Percentiles rank a stretch among this genome's conserved stretches.
Evolutionary conservation across 768 basidiomycete species (phyloP).

Genomic region (Collybiopsis confluens): DNA sequence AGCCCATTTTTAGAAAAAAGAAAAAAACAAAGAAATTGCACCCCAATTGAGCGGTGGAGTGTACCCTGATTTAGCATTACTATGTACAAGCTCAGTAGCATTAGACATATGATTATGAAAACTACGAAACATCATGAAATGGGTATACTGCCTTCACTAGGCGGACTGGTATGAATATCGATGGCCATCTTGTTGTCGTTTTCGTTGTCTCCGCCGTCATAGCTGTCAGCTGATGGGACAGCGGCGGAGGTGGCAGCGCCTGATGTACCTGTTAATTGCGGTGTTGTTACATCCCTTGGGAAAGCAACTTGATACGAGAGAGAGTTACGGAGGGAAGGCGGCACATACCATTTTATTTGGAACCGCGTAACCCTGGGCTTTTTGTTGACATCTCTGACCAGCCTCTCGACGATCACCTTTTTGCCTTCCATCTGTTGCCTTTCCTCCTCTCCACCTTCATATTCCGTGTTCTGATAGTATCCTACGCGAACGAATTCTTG

Average conservation of each 20-base stretch:
- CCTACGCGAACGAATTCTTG: conserved; percentile 99
- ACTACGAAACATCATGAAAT: not conserved
- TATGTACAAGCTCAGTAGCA: too few relatives aligned
- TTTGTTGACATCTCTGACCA: conserved; percentile 83
- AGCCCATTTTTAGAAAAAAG: too few relatives aligned
- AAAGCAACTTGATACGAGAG: not conserved
- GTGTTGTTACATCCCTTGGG: conserved; percentile 39
- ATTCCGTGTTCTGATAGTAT: conserved; percentile 99
- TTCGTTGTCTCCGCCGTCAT: conserved; percentile 28
- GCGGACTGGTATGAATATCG: not conserved
- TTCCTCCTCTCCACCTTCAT: conserved; percentile 76
- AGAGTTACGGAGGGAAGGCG: not conserved
- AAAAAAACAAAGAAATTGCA: too few relatives aligned
- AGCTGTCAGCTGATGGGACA: conserved; percentile 47
- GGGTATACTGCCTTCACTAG: not conserved
- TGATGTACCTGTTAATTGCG: conserved; percentile 28
- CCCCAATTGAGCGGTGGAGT: too few relatives aligned
- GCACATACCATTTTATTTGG: conserved; percentile 79
- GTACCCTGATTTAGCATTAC: too few relatives aligned
- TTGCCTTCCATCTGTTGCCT: conserved; percentile 72
- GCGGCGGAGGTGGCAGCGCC: conserved; percentile 51
- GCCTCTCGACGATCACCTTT: conserved; percentile 69
- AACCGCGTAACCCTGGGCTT: conserved; percentile 94
- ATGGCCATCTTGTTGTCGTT: conserved; percentile 2
- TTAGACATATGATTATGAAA: too few relatives aligned